Percentiles rank a stretch among this genome's conserved stretches.
phyloP scores from a whole-genome alignment of 768 basidiomycete species.

The Kwoniella sp. region DNA sequence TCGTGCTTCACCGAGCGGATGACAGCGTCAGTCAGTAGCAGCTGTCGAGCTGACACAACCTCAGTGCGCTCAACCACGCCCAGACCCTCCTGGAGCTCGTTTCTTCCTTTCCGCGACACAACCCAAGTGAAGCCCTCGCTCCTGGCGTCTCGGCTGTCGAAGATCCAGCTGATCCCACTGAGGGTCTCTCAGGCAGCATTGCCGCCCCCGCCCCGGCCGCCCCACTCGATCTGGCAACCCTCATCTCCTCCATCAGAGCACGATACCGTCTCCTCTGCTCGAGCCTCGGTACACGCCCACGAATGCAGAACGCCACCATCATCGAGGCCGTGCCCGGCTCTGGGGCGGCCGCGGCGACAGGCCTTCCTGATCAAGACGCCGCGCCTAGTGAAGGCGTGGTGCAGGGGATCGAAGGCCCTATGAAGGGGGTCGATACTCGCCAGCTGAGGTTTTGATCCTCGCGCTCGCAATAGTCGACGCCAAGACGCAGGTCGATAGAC shows the following conservation, averaged over 20 bases:
- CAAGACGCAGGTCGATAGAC: no score
- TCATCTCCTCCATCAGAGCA: constrained; percentile 79
- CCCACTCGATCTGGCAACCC: constrained; percentile 61
- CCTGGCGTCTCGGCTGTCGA: no score
- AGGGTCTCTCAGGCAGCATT: no score
- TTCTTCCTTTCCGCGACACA: constrained; percentile 67
- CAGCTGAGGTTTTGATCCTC: constrained; percentile 40
- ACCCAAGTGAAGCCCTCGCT: constrained; percentile 55
- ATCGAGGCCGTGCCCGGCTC: constrained; percentile 1
- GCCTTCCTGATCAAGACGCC: background rate
- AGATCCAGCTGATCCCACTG: no score
- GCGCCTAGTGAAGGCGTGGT: constrained; percentile 6
- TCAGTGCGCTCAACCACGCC: constrained; percentile 57
- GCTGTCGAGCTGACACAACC: no score
- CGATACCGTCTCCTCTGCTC: constrained; percentile 83
- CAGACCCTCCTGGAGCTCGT: constrained; percentile 68
- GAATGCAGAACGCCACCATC: constrained; percentile 28
- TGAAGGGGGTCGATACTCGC: constrained; percentile 46
- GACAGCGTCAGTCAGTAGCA: no score
- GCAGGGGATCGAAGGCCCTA: constrained; percentile 38
- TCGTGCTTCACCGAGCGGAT: background rate
- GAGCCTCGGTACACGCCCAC: constrained; percentile 64
- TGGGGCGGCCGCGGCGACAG: background rate
- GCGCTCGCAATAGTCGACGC: no score
- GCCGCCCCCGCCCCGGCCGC: background rate